Conservation (phyloP, 1,284 basidiomycete genomes). For the Leccinum subrobustum region DNA sequence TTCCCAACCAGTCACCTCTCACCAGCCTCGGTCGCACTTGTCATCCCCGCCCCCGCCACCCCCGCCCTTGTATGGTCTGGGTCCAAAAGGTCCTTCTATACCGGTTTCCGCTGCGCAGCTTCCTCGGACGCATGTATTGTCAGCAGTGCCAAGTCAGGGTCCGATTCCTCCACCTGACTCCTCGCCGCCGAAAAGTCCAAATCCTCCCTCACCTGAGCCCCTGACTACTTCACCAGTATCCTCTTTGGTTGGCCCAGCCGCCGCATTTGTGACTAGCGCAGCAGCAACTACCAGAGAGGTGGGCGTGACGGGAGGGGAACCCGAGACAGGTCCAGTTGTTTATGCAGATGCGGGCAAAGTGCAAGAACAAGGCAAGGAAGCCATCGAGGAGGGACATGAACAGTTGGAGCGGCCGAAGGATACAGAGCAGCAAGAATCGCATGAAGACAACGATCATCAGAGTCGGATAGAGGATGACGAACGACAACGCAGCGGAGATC, state of each 20-base stretch:
- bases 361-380: slow-evolving; percentile 1
- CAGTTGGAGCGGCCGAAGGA: not conserved
- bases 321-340: not conserved
- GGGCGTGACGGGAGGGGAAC: slow-evolving; percentile 4
- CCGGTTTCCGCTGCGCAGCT: slow-evolving; percentile 4
- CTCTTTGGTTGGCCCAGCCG: not conserved
- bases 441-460: slow-evolving; percentile 13
- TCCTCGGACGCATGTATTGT: not conserved
- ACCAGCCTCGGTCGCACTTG: slow-evolving; percentile 19
- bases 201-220: not conserved
- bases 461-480: slow-evolving; percentile 16
- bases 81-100: not conserved
- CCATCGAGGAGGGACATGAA: not conserved
- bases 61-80: slow-evolving; percentile 7
- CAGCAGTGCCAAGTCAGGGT: slow-evolving; percentile 3
- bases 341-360: not conserved
- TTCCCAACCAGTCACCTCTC: slow-evolving; percentile 8
- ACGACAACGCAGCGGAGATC: not conserved
- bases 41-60: slow-evolving; percentile 18
- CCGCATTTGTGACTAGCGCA: not conserved
- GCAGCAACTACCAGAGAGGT: not conserved
- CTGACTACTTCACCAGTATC: not conserved
- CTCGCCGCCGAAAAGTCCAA: not conserved
- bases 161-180: slow-evolving; percentile 2
- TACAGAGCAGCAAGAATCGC: slow-evolving; percentile 2